Evolutionary conservation across 1,284 basidiomycete species (phyloP).

Genomic region (Apiotrichum gamsii): DNA sequence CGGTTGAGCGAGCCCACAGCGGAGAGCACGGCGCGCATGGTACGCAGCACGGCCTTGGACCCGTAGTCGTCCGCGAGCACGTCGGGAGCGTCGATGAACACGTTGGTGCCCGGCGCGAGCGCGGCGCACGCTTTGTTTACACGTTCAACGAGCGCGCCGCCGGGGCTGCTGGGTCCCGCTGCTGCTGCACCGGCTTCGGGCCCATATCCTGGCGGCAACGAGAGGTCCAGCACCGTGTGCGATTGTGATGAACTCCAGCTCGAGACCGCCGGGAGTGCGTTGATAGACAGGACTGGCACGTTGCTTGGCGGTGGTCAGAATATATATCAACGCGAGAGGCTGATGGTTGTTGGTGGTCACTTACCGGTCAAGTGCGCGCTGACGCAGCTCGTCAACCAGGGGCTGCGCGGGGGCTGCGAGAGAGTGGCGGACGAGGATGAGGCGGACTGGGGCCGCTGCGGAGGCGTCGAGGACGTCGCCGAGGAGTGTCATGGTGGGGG

Average conservation of each 20-base stretch:
- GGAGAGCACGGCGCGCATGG: slow-evolving; percentile 28
- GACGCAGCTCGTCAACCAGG: slow-evolving; percentile 4
- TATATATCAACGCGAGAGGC: no score
- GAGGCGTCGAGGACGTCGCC: slow-evolving; percentile 28
- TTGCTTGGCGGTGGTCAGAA: no score
- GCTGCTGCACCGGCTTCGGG: no score
- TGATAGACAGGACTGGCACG: no score
- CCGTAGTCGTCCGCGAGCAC: slow-evolving; percentile 38
- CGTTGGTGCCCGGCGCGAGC: slow-evolving; percentile 21
- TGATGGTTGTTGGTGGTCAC: no score
- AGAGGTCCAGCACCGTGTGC: neutral
- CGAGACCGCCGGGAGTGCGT: neutral
- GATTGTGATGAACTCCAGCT: neutral
- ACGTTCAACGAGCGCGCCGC: no score
- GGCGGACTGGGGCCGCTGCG: slow-evolving; percentile 36
- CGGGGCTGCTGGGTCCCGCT: no score
- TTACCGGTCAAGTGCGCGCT: slow-evolving; percentile 3
- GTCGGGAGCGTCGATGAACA: slow-evolving; percentile 42
- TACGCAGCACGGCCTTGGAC: slow-evolving; percentile 12
- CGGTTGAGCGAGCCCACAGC: neutral
- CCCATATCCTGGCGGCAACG: neutral
- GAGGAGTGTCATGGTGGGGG: slow-evolving; percentile 14
- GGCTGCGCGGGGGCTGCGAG: slow-evolving; percentile 8
- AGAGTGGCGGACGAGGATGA: slow-evolving; percentile 26
- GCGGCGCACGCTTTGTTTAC: no score